Percentiles rank a stretch among this genome's conserved stretches.
phyloP scores from a whole-genome alignment of 2,329 filamentous ascomycete species.

The Ascochyta fabae region DNA sequence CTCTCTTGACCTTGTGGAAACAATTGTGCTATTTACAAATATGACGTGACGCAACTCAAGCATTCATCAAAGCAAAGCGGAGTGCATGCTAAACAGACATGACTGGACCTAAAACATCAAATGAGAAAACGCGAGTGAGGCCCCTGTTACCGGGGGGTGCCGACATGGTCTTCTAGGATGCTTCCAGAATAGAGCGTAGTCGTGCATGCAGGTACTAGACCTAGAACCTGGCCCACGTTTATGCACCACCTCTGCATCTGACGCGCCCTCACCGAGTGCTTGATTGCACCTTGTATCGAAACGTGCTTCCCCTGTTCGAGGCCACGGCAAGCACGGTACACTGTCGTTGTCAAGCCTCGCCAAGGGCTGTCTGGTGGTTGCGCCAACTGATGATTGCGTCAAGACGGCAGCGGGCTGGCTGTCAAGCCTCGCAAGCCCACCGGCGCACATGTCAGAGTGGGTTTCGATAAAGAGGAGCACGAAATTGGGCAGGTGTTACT shows the following conservation, averaged over 20 bases:
- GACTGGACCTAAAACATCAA: too few species aligned
- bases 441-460: constrained; percentile 14
- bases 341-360: constrained; percentile 1
- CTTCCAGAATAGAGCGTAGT: background rate
- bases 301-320: background rate
- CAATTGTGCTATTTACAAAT: too few species aligned
- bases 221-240: background rate
- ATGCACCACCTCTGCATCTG: background rate
- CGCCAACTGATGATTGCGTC: background rate
- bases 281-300: background rate
- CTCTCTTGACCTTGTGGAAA: too few species aligned
- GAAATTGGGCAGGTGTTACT: constrained; percentile 8
- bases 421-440: constrained; percentile 9
- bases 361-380: background rate
- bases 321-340: constrained; percentile 3
- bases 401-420: background rate
- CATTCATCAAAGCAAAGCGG: too few species aligned
- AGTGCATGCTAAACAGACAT: too few species aligned
- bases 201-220: constrained; percentile 10
- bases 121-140: too few species aligned
- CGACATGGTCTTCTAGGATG: constrained; percentile 1
- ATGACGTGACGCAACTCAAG: too few species aligned
- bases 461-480: constrained; percentile 5
- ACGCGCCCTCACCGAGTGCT: background rate
- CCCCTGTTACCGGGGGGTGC: background rate